phyloP scores from a whole-genome alignment of 1,284 basidiomycete genomes.

The Golubevia pallescens region DNA sequence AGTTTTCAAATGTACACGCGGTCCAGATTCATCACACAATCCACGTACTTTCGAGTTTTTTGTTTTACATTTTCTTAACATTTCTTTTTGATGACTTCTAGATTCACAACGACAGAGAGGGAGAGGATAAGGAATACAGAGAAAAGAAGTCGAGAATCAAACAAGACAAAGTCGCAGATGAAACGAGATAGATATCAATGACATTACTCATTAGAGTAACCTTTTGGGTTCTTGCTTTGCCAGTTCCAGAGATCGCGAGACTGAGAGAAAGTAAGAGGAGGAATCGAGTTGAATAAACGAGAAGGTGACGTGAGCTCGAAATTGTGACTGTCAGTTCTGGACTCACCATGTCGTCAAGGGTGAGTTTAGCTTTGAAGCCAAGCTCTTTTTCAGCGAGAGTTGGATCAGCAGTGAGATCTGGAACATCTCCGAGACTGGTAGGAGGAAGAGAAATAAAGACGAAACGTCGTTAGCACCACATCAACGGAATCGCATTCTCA shows the following conservation, averaged over 20 bases:
- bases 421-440: constrained; percentile 81
- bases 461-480: neutral
- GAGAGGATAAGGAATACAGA: too few relatives aligned
- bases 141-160: too few relatives aligned
- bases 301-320: neutral
- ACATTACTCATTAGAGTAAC: constrained; percentile 28
- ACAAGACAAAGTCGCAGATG: too few relatives aligned
- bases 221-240: constrained; percentile 61
- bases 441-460: neutral
- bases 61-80: too few relatives aligned
- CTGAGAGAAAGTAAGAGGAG: constrained; percentile 9
- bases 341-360: constrained; percentile 55
- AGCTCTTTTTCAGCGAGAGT: constrained; percentile 89
- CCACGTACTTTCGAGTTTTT: too few relatives aligned
- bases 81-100: too few relatives aligned
- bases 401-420: constrained; percentile 94
- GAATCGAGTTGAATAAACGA: neutral
- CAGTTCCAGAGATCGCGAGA: constrained; percentile 58
- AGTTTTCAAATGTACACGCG: too few relatives aligned
- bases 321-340: too few relatives aligned
- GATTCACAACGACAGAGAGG: too few relatives aligned
- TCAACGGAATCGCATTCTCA: too few relatives aligned
- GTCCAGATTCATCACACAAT: too few relatives aligned
- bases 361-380: constrained; percentile 78
- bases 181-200: too few relatives aligned